Evolutionary conservation across 78 protist genomes (phyloP).

Genomic region (Guillardia theta): DNA sequence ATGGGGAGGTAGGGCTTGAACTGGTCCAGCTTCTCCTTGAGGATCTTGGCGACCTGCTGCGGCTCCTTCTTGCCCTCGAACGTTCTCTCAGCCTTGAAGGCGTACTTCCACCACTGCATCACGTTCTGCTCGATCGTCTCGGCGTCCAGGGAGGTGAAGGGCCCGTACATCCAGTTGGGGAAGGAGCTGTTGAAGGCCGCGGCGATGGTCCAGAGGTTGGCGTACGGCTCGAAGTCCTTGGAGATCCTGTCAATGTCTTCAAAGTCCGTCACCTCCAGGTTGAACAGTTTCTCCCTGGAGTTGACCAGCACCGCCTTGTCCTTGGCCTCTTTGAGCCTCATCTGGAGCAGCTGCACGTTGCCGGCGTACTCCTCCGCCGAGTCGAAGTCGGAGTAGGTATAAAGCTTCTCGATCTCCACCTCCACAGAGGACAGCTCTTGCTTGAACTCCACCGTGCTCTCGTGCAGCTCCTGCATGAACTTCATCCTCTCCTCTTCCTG

Average conservation of each 20-base stretch:
- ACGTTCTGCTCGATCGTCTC: slow-evolving; percentile 36
- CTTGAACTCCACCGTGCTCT: neutral
- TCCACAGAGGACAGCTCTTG: neutral
- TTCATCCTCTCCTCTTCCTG: no score
- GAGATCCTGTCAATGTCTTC: neutral
- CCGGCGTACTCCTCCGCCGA: slow-evolving; percentile 13
- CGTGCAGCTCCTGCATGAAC: slow-evolving; percentile 1
- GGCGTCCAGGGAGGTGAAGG: slow-evolving; percentile 23
- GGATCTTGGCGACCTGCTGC: neutral
- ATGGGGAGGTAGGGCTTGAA: slow-evolving; percentile 57
- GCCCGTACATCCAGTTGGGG: slow-evolving; percentile 7
- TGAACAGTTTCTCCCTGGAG: slow-evolving; percentile 48
- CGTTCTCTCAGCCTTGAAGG: neutral
- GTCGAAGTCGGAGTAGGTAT: neutral
- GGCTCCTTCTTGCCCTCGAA: neutral
- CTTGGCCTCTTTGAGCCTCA: neutral
- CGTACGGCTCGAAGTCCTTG: slow-evolving; percentile 41
- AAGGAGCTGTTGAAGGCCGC: neutral
- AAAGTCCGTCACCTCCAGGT: slow-evolving; percentile 16
- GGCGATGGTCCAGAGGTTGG: slow-evolving; percentile 42
- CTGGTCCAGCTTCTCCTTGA: slow-evolving; percentile 16
- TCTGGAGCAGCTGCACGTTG: neutral
- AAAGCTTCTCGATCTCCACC: neutral
- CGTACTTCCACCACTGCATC: neutral
- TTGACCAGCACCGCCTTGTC: neutral